Evolutionary conservation across 441 rosid genomes (phyloP).

Genomic region (Syzygium syzygioides): DNA sequence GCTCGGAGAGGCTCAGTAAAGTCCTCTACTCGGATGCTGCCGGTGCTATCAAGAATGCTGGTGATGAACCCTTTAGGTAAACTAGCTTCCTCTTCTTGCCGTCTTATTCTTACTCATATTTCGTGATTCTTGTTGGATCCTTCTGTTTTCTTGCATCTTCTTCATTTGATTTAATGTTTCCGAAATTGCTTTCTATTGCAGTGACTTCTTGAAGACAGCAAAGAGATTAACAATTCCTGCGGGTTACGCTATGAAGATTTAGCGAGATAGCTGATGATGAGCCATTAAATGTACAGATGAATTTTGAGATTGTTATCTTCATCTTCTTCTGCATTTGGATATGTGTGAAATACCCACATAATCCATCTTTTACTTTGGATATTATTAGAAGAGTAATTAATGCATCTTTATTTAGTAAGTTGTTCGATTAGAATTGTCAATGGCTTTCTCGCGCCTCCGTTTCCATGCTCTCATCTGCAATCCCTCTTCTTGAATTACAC

Average conservation of each 20-base stretch:
- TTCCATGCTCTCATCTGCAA: not conserved
- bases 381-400: not conserved
- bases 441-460: not conserved
- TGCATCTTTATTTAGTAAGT: not conserved
- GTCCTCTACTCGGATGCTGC: conserved; percentile 68
- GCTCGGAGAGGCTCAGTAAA: conserved; percentile 41
- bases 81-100: not conserved
- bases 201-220: conserved; percentile 7
- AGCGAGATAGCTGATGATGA: not conserved
- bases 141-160: not conserved
- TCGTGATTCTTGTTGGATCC: not conserved
- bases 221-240: conserved; percentile 3
- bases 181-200: not conserved
- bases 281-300: not conserved
- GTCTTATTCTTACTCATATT: not conserved
- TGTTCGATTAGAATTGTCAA: not conserved
- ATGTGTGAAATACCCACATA: not conserved
- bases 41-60: conserved; percentile 55
- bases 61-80: conserved; percentile 89
- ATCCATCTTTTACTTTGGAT: not conserved
- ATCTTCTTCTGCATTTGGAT: not conserved
- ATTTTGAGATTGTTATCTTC: not conserved
- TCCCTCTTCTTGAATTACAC: not conserved
- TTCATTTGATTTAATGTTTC: not conserved
- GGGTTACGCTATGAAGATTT: not conserved